A percentile compares a stretch with the other conserved stretches of the same genome.
phyloP scores from a whole-genome alignment of 2,329 filamentous ascomycete genomes.

The Curvularia hawaiiensis region DNA sequence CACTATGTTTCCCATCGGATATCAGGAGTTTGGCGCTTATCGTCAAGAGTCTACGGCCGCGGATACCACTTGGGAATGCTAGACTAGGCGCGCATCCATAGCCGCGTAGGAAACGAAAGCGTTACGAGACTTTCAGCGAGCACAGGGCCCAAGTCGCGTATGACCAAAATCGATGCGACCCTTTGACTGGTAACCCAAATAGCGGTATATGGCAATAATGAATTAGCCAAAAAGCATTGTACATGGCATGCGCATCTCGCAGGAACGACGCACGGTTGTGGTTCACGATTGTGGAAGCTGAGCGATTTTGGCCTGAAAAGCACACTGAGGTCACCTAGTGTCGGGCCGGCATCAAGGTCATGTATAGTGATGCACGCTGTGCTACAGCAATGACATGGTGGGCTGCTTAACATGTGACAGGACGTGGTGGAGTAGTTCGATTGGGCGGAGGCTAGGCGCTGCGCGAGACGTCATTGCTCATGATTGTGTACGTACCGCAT shows the following conservation, averaged over 20 bases:
- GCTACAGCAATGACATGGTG: not conserved
- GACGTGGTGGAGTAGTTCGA: constrained; percentile 2
- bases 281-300: constrained; percentile 4
- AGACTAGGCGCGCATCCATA: not conserved
- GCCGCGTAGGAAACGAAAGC: constrained; percentile 12
- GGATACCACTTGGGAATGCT: constrained; percentile 14
- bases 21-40: constrained; percentile 5
- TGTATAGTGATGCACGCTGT: constrained; percentile 13
- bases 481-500: constrained; percentile 1
- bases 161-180: constrained; percentile 3
- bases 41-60: constrained; percentile 20
- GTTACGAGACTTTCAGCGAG: constrained; percentile 6
- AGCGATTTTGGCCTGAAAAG: constrained; percentile 4
- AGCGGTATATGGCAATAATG: constrained; percentile 4
- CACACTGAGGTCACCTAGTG: constrained; percentile 16
- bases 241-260: constrained; percentile 6
- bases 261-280: constrained; percentile 14
- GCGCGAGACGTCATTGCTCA: constrained; percentile 18
- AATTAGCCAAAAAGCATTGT: constrained; percentile 8
- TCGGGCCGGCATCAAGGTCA: constrained; percentile 1
- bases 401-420: constrained; percentile 7
- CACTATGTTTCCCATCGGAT: constrained; percentile 6
- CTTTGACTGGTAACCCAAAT: constrained; percentile 6
- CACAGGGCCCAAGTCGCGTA: constrained; percentile 3
- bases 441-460: constrained; percentile 9